Conservation (phyloP, 2,329 filamentous ascomycete species). For the Colletotrichum sp. region DNA sequence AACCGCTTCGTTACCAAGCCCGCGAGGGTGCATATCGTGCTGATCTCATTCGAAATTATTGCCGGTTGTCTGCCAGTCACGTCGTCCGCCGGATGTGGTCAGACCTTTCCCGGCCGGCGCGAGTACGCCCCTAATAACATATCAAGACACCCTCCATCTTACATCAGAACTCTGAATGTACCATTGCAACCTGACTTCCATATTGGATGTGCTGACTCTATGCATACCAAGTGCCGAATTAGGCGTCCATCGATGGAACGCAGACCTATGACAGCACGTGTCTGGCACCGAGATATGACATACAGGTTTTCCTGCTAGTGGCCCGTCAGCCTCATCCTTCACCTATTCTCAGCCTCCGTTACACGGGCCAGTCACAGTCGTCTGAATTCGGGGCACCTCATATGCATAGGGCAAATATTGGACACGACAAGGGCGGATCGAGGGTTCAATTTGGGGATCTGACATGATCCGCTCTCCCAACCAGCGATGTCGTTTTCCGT, state of each 20-base stretch:
- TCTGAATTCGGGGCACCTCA: background rate
- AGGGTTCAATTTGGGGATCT: constrained; percentile 11
- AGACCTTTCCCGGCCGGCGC: background rate
- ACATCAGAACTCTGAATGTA: constrained; percentile 1
- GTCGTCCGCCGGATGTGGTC: background rate
- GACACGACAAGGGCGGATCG: background rate
- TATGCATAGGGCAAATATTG: background rate
- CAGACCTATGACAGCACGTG: background rate
- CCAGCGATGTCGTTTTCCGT: background rate
- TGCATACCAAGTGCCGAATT: background rate
- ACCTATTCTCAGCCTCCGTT: constrained; percentile 7
- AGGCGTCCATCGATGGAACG: background rate
- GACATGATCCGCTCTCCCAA: background rate
- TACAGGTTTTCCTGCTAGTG: background rate
- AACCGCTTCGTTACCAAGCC: background rate
- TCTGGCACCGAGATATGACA: background rate
- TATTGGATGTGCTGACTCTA: background rate
- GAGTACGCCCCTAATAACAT: background rate
- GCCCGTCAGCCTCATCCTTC: constrained; percentile 16
- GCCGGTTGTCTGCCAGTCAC: background rate
- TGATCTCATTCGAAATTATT: background rate
- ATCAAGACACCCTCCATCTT: background rate
- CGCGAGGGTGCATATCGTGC: background rate
- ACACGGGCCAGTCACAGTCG: background rate
- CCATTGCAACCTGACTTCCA: background rate